A percentile compares a stretch with the other conserved stretches of the same genome.
Conservation (phyloP, 2,329 filamentous ascomycete species). For the Karstenula rhodostoma region DNA sequence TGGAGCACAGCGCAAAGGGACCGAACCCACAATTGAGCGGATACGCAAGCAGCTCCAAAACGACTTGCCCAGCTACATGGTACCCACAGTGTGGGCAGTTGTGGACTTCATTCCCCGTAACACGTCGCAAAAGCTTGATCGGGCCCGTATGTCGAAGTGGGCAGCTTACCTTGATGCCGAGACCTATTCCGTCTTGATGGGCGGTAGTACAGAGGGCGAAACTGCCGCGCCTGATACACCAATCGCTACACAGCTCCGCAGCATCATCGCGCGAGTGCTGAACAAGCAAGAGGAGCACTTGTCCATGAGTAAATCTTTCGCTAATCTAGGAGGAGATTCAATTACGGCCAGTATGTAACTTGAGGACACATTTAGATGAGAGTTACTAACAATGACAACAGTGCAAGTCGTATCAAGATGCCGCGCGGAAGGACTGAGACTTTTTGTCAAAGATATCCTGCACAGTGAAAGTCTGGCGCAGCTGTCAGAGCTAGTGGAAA, state of each 20-base stretch:
- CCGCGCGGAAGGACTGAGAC: constrained; percentile 17
- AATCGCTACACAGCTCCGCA: constrained; percentile 35
- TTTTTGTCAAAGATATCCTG: constrained; percentile 29
- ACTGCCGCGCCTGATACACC: constrained; percentile 4
- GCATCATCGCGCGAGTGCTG: constrained; percentile 33
- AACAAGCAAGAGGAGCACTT: constrained; percentile 32
- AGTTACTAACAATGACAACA: constrained; percentile 24
- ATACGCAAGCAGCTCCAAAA: constrained; percentile 20
- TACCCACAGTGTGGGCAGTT: constrained; percentile 28
- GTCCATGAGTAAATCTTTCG: constrained; percentile 23
- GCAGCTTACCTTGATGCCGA: constrained; percentile 19
- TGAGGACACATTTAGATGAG: no score
- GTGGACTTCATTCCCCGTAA: constrained; percentile 26
- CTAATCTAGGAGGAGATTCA: constrained; percentile 34
- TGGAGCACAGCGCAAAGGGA: constrained; percentile 12
- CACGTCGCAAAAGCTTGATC: constrained; percentile 29
- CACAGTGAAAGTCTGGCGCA: constrained; percentile 23
- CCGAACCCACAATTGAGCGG: constrained; percentile 21
- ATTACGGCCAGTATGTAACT: constrained; percentile 27
- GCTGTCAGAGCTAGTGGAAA: constrained; percentile 9
- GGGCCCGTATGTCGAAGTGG: constrained; percentile 21
- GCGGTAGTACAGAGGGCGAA: constrained; percentile 11
- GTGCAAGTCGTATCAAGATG: constrained; percentile 29
- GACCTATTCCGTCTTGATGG: not conserved
- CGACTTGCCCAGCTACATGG: constrained; percentile 29